A percentile compares a stretch with the other conserved stretches of the same genome.
These are phyloP conservation scores for Paramecium sonneborni DNA, from an alignment of 73 alveolate genomes.

Conservation along the genomic window DNA sequence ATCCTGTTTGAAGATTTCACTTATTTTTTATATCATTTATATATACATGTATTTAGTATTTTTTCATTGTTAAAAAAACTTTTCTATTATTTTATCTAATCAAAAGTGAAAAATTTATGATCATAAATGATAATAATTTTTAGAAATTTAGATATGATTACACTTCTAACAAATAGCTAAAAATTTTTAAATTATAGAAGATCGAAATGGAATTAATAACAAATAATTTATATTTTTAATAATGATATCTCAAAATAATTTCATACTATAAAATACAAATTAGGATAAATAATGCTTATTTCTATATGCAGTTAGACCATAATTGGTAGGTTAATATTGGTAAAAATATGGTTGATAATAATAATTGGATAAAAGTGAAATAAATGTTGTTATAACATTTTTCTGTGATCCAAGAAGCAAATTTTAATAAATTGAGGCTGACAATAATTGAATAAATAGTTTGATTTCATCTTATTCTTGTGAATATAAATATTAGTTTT, in stretches of 20 bases:
- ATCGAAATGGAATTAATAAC: neutral
- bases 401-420: neutral
- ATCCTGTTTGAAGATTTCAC: neutral
- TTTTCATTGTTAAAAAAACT: neutral
- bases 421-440: neutral
- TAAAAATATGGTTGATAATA: no score
- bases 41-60: neutral
- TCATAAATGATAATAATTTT: neutral
- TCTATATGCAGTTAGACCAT: neutral
- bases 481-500: neutral
- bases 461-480: neutral
- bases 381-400: neutral
- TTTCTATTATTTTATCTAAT: neutral
- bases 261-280: conserved; percentile 20
- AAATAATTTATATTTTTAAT: neutral
- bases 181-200: no score
- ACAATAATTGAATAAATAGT: neutral
- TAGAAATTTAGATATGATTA: neutral
- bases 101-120: neutral
- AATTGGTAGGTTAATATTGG: neutral
- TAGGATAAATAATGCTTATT: neutral
- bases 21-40: neutral
- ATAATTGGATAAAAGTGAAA: neutral
- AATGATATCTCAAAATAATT: neutral
- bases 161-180: no score